Evolutionary conservation across 2,329 filamentous ascomycete genomes (phyloP), one percentile per base, ranked within the genome.

Genomic region (Simplicillium aogashimaense): DNA sequence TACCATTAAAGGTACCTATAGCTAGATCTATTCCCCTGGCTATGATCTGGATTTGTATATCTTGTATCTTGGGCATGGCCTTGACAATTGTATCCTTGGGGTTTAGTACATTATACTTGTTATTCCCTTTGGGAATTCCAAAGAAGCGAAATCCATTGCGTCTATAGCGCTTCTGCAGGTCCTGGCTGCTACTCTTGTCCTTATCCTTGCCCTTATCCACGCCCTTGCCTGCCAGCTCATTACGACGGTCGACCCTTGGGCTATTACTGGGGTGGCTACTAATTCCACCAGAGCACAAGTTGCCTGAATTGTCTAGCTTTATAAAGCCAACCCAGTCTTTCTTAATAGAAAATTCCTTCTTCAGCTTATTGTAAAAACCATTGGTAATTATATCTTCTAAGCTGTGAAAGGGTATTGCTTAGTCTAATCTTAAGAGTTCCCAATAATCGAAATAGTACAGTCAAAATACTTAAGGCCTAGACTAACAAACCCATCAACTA

Each of bases 11-110:
- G 13, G 14, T 29, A 11, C 37, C 30, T 16, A 39, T 12, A 11
- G 29, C 37, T 16, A 43, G 7, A 9, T 43, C 14, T 7, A 31
- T 10, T 25, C 36, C 13, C 14, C 41, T 29, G 3, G 37, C 32
- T 12, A 17, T 13, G 3, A 43, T 34, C 30, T 34, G 14, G 34
- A 30, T 37, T 9, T 39, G 31, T 3, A 33, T 11, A 17, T 38
- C 28, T 6, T 17, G 15, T 18, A 44, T 35, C 35, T 44, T 38
- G 30, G 42, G 38, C 37, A 25, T 39, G 13, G 35, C 16, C 12
- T 44, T 41, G 16, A 32, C 17, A 17, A 44, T 41, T 10, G 28
- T n/a, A 13, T 37, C 35, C 38, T 44, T 44, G 30, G 42, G 38
- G 33, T 41, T 44, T 13, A 38, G 31, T 17, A 44, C 38, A 17